Evolutionary conservation across 2,329 filamentous ascomycete species (phyloP), one percentile per base, ranked within the genome.

Genomic region (Ophiostoma pallidulum): DNA sequence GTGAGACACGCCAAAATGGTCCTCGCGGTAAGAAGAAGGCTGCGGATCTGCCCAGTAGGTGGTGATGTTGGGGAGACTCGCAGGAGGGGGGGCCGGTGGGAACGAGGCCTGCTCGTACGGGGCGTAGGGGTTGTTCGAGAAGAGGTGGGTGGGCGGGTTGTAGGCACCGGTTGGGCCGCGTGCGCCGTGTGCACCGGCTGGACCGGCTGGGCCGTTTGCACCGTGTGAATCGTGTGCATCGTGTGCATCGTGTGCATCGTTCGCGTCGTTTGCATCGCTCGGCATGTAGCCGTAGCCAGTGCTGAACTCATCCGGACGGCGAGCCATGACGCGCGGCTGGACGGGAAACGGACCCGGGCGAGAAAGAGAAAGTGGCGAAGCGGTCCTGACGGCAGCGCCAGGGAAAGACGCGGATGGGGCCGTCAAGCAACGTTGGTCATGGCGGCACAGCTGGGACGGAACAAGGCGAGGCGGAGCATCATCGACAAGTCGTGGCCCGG

Each of bases 31-130:
- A 48, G 63, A 58, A 52, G 72, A 69, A 18, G 70, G 16, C 37
- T 72, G 64, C 47, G 51, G 65, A 38, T 72, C 65, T 48, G 71
- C 70, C 75, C 75, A 78, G 53, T 76, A 77, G 0, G 70, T 70
- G 35, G 72, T 71, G 49, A 75, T 64, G 32, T 65, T 64, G 2
- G 70, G 66, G 26, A 70, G 57, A 45, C 63, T 68, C 32, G 63
- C 59, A 6, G 62, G 56, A 57, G 61, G 58, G 42, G 58, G 51
- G 13, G 58, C 54, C n/a, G 59, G 54, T 20, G 56, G 58, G 8
- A 57, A 51, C 29, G 55, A 52, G 35, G 49, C 39, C 41, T 50
- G 56, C 20, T 56, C 52, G 20, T 50, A 53, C 2, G 41, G 42
- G 5, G 45, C 43, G 3, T 31, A 26, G 8, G 26, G 18, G 28